Percentiles rank a stretch among this genome's conserved stretches.
phyloP scores from a whole-genome alignment of 2,329 filamentous ascomycete genomes.

The Capronia americana region DNA sequence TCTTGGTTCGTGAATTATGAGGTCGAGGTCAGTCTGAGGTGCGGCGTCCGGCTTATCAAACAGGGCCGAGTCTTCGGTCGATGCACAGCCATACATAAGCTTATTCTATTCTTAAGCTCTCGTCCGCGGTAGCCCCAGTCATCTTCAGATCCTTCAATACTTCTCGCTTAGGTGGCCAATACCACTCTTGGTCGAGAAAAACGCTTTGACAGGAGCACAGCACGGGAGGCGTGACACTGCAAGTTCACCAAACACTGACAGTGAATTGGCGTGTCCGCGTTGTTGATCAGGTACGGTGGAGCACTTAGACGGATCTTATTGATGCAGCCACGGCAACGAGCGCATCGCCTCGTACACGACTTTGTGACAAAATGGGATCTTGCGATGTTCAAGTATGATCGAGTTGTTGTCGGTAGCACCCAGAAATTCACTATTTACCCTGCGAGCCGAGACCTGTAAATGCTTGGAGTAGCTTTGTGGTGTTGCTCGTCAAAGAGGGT shows the following conservation, averaged over 20 bases:
- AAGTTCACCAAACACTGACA: not conserved
- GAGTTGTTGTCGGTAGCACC: too few relatives aligned
- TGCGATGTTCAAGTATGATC: too few relatives aligned
- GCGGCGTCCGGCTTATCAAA: not conserved
- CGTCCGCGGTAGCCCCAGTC: not conserved
- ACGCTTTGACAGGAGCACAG: not conserved
- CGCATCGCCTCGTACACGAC: too few relatives aligned
- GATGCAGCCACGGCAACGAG: too few relatives aligned
- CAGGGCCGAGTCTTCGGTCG: not conserved
- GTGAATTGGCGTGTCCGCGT: not conserved
- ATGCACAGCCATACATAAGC: not conserved
- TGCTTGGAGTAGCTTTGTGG: too few relatives aligned
- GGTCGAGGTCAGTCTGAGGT: not conserved
- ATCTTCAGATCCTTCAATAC: not conserved
- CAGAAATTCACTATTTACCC: too few relatives aligned
- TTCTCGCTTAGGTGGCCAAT: not conserved
- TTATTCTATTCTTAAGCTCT: slow-evolving; percentile 1
- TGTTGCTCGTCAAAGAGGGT: too few relatives aligned
- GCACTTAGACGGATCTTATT: not conserved
- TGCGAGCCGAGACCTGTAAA: too few relatives aligned
- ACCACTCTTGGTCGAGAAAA: not conserved
- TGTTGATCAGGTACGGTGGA: not conserved
- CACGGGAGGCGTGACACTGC: not conserved
- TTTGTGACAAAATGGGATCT: too few relatives aligned
- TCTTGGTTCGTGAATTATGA: not conserved